Conservation (phyloP, 2,329 filamentous ascomycete species). For the Alternaria metachromatica region DNA sequence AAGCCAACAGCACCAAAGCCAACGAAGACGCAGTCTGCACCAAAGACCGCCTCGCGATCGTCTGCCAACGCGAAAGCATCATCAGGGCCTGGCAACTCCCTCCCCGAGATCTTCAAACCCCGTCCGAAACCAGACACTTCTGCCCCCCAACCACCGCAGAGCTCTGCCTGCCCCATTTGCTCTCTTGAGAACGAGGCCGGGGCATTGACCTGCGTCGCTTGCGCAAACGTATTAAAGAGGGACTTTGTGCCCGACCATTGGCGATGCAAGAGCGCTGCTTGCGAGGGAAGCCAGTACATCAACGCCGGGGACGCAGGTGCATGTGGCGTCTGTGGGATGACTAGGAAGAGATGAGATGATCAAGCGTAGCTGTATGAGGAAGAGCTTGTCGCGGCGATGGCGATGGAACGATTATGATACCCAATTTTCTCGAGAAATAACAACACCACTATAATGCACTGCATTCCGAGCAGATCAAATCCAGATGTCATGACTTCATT, state of each 20-base stretch:
- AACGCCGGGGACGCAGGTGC: slow-evolving; percentile 73
- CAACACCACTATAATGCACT: neutral
- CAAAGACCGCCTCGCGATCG: neutral
- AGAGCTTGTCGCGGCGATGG: neutral
- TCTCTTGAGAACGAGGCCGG: slow-evolving; percentile 67
- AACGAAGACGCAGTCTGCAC: neutral
- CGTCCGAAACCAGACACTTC: neutral
- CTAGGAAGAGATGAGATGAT: slow-evolving; percentile 1
- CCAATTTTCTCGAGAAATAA: neutral
- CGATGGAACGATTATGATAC: neutral
- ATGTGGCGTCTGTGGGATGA: slow-evolving; percentile 71
- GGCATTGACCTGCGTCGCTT: slow-evolving; percentile 69
- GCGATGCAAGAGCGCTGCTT: slow-evolving; percentile 65
- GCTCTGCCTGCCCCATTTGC: slow-evolving; percentile 65
- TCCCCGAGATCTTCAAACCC: neutral
- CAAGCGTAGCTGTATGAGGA: neutral
- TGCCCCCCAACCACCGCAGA: neutral
- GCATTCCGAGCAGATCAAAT: neutral
- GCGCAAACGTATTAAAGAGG: slow-evolving; percentile 71
- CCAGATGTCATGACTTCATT: slow-evolving; percentile 12
- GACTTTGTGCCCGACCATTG: slow-evolving; percentile 64
- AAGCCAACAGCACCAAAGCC: neutral
- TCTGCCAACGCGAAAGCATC: neutral
- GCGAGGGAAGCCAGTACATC: slow-evolving; percentile 64
- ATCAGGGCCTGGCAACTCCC: neutral